Evolutionary conservation across 345 rosid species (phyloP), one percentile per base, ranked within the genome.

Genomic region (Eucalyptus microcorys): DNA sequence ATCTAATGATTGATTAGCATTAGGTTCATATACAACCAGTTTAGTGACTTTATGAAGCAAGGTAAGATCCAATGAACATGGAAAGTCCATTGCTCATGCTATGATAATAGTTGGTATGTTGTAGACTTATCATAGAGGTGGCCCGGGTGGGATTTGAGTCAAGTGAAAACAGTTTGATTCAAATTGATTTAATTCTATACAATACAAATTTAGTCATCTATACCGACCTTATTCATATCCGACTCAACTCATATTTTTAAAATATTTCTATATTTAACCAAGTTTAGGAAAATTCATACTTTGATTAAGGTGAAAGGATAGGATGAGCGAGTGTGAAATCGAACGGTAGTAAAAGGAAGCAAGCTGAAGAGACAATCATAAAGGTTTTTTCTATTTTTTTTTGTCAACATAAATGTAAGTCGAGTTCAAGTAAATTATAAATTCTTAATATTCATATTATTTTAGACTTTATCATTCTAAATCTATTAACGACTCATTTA

Each of bases 181-280:
- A 24, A 24, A 55, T 55, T 26, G 61, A 55, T 26, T 55, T 4
- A 55, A 22, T 55, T 10, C 27, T 22, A 26, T 24, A 22, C 14
- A 24, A 55, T 22, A 55, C 1, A 55, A 55, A 55, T 24, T 22
- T 24, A 55, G 1, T 55, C 8, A 24, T 55, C 0, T 55, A 4
- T 10, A 55, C 3, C 3, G 3, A 55, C 6, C 0, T 24, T 1
- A 1, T 26, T 24, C 4, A 55, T 55, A 24, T 26, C 1, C 0
- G 1, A 55, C 61, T 0, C 0, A 10, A 24, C 1, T 0, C 5
- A 55, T 24, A 55, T 55, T 55, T 22, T 5, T 55, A 55, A 55
- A 55, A 55, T 2, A 4, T 55, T 24, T 2, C 0, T 10, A 55
- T 55, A 9, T 55, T 9, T 55, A 55, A 55, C 6, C 6, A 55